Evolutionary conservation across 2,329 filamentous ascomycete genomes (phyloP).

Genomic region (Fusarium longipes): DNA sequence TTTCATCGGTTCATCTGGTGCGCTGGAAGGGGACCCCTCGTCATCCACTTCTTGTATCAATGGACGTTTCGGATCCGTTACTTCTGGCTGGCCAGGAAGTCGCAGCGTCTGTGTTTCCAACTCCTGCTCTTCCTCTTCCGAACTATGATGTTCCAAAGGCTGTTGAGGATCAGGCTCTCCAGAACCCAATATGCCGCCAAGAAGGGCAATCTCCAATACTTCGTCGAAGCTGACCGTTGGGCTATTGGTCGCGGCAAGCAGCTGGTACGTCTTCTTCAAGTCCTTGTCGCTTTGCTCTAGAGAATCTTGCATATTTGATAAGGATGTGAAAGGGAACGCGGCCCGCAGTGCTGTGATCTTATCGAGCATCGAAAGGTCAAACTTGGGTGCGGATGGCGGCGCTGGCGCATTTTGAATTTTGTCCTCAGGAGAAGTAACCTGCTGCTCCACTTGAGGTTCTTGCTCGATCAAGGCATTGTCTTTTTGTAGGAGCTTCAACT

Average conservation of each 20-base stretch:
- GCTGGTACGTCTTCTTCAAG: slow-evolving; percentile 53
- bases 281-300: slow-evolving; percentile 51
- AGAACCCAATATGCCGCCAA: slow-evolving; percentile 5
- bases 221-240: slow-evolving; percentile 50
- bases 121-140: slow-evolving; percentile 7
- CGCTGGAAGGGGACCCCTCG: neutral
- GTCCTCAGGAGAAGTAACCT: slow-evolving; percentile 5
- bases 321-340: slow-evolving; percentile 58
- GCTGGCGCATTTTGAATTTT: neutral
- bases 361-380: slow-evolving; percentile 46
- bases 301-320: slow-evolving; percentile 52
- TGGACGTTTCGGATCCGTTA: slow-evolving; percentile 35
- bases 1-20: neutral
- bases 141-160: slow-evolving; percentile 5
- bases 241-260: slow-evolving; percentile 50
- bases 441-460: slow-evolving; percentile 5
- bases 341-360: slow-evolving; percentile 52
- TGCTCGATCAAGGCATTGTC: slow-evolving; percentile 36
- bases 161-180: neutral
- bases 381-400: neutral
- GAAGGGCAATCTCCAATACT: slow-evolving; percentile 48
- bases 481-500: slow-evolving; percentile 40
- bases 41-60: slow-evolving; percentile 48
- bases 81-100: slow-evolving; percentile 12
- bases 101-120: slow-evolving; percentile 13